Percentiles rank a stretch among this genome's conserved stretches.
These are phyloP conservation scores for Nothophaeocryptopus gaeumannii DNA, from an alignment of 2,329 filamentous ascomycete species.

Conservation along the genomic window DNA sequence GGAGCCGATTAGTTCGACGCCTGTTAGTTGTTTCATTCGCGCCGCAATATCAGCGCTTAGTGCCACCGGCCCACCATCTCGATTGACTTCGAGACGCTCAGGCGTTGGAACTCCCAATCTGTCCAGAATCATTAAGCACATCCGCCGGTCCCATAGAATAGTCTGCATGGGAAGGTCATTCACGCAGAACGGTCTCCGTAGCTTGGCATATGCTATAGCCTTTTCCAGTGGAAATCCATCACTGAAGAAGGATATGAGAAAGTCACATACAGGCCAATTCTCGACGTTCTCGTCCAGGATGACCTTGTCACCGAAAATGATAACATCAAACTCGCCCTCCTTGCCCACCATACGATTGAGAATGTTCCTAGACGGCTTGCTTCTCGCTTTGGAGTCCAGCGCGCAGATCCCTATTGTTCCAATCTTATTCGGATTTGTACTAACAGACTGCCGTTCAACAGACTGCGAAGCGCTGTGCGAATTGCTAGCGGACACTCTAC, in stretches of 20 bases:
- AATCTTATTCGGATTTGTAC: constrained; percentile 50
- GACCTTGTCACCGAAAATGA: constrained; percentile 98
- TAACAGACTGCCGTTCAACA: constrained; percentile 63
- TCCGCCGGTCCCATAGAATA: constrained; percentile 88
- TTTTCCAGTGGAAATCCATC: constrained; percentile 97
- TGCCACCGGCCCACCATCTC: constrained; percentile 82
- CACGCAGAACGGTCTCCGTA: constrained; percentile 93
- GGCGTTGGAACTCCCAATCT: constrained; percentile 87
- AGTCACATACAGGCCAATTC: constrained; percentile 96
- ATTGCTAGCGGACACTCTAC: constrained; percentile 78
- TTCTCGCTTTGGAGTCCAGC: constrained; percentile 89
- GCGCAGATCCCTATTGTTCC: constrained; percentile 89
- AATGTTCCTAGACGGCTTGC: constrained; percentile 95
- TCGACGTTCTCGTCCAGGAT: constrained; percentile 95
- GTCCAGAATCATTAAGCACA: constrained; percentile 85
- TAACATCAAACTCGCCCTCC: constrained; percentile 90
- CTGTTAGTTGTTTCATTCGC: constrained; percentile 76
- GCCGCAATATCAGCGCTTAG: constrained; percentile 76
- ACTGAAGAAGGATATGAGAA: constrained; percentile 96
- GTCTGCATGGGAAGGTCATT: constrained; percentile 98
- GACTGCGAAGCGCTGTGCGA: constrained; percentile 78
- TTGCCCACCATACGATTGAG: constrained; percentile 87
- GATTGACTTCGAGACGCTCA: constrained; percentile 81
- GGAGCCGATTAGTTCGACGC: constrained; percentile 69
- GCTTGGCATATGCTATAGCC: constrained; percentile 89